phyloP scores from a whole-genome alignment of 1,284 basidiomycete genomes.

The Cystobasidium slooffiae region DNA sequence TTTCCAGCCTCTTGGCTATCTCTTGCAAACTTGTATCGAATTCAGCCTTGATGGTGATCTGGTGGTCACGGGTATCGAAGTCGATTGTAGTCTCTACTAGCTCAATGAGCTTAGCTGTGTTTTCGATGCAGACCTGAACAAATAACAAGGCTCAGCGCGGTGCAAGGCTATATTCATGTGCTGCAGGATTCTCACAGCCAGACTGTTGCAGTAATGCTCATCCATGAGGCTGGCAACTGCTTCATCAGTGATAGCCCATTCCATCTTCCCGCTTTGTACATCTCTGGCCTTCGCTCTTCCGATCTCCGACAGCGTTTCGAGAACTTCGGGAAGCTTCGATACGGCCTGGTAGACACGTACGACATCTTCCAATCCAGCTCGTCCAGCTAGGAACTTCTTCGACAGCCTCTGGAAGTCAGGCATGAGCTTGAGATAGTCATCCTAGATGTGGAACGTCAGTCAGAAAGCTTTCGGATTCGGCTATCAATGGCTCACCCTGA shows the following conservation, averaged over 20 bases:
- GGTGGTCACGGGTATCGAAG: conserved; percentile 76
- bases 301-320: conserved; percentile 63
- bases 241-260: conserved; percentile 50
- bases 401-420: conserved; percentile 92
- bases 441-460: conserved; percentile 60
- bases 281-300: conserved; percentile 53
- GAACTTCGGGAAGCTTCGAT: conserved; percentile 74
- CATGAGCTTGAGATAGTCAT: conserved; percentile 85
- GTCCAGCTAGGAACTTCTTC: conserved; percentile 86
- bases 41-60: conserved; percentile 90
- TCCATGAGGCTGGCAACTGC: conserved; percentile 65
- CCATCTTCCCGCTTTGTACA: conserved; percentile 56
- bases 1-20: conserved; percentile 70
- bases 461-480: neutral
- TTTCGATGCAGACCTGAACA: conserved; percentile 66
- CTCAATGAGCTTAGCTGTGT: conserved; percentile 77
- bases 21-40: conserved; percentile 77
- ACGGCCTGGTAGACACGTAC: conserved; percentile 94
- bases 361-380: conserved; percentile 89
- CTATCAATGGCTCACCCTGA: conserved; percentile 65
- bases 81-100: conserved; percentile 98
- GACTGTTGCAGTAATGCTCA: conserved; percentile 67
- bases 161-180: neutral
- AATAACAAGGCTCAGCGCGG: neutral
- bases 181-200: conserved; percentile 62